A percentile compares a stretch with the other conserved stretches of the same genome.
These are phyloP conservation scores for Cucurbita argyrosperma DNA, from an alignment of 306 rosid species.

Conservation along the genomic window DNA sequence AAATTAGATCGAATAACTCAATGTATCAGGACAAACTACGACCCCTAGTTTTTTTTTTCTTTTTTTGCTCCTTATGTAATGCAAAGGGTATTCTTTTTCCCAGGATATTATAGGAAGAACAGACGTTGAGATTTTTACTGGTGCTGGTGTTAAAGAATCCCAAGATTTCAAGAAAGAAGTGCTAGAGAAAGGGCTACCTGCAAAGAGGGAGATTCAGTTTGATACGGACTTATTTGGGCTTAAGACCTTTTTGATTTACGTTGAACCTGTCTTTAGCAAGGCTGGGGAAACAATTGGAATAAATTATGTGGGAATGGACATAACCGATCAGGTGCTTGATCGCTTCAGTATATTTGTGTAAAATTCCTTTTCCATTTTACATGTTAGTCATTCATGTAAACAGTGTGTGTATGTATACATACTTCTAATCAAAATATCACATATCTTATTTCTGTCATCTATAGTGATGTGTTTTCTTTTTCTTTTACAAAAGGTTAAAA, in stretches of 20 bases:
- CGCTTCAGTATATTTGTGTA: background rate
- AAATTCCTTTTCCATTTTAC: background rate
- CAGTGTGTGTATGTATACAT: background rate
- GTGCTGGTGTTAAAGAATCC: constrained; percentile 74
- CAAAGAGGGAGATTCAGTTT: constrained; percentile 84
- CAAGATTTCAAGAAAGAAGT: constrained; percentile 92
- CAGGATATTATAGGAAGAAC: constrained; percentile 93
- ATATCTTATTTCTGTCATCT: background rate
- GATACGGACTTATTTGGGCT: constrained; percentile 75
- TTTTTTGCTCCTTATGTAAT: constrained; percentile 11
- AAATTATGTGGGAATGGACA: constrained; percentile 96
- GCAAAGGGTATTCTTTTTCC: constrained; percentile 4
- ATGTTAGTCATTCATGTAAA: background rate
- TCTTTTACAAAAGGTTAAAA: constrained; percentile 41
- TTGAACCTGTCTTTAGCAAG: constrained; percentile 88
- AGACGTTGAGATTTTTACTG: constrained; percentile 81
- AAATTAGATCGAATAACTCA: background rate
- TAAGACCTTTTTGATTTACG: constrained; percentile 78
- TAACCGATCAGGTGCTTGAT: constrained; percentile 66
- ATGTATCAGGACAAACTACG: background rate
- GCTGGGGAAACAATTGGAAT: constrained; percentile 82
- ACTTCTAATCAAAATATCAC: background rate
- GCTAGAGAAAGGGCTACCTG: constrained; percentile 67
- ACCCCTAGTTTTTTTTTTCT: background rate
- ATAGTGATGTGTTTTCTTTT: background rate